Percentiles rank a stretch among this genome's conserved stretches.
phyloP scores from a whole-genome alignment of 768 basidiomycete species.

The Dioszegia hungarica region DNA sequence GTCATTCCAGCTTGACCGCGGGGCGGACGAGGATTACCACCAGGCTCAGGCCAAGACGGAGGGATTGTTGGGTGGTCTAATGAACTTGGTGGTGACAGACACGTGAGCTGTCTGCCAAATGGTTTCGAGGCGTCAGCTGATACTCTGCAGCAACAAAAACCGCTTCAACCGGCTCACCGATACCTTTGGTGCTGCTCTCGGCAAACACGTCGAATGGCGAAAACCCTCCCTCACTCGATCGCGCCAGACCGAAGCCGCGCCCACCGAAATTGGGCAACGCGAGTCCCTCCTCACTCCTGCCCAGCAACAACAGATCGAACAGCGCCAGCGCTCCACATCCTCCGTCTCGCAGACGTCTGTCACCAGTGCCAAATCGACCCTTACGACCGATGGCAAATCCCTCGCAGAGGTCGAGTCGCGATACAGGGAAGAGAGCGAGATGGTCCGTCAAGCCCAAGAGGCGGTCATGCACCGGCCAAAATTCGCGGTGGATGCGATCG shows the following conservation, averaged over 20 bases:
- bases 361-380: conserved; percentile 15
- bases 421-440: conserved; percentile 52
- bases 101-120: conserved; percentile 46
- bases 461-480: conserved; percentile 86
- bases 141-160: conserved; percentile 64
- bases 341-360: conserved; percentile 48
- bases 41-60: conserved; percentile 50
- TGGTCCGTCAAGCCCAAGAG: conserved; percentile 70
- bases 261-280: conserved; percentile 75
- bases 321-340: conserved; percentile 28
- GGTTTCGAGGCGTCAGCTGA: conserved; percentile 1
- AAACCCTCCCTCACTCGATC: conserved; percentile 73
- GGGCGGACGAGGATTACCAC: conserved; percentile 53
- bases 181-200: conserved; percentile 88
- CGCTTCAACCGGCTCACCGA: conserved; percentile 90
- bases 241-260: conserved; percentile 61
- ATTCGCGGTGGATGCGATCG: conserved; percentile 95
- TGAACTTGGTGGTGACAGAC: conserved; percentile 83
- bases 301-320: conserved; percentile 28
- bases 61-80: conserved; percentile 63
- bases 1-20: conserved; percentile 74
- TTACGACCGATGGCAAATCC: conserved; percentile 55
- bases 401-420: conserved; percentile 37
- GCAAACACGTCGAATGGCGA: conserved; percentile 63
- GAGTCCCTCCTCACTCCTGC: conserved; percentile 71